phyloP scores from a whole-genome alignment of 495 filamentous ascomycete species.

The Glutinoglossum americanum region DNA sequence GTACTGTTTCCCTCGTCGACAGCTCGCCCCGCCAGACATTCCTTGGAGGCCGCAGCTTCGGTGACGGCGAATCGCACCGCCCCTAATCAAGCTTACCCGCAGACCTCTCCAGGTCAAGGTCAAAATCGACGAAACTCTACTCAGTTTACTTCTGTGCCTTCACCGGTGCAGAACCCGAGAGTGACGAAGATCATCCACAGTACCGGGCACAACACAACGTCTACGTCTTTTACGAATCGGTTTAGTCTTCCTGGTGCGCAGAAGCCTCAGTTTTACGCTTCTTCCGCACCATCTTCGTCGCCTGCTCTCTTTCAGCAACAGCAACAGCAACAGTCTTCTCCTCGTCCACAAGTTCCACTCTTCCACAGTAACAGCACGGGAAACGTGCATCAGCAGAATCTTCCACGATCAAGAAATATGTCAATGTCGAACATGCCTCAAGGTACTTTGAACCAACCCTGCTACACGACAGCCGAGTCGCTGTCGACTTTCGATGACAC shows the following conservation, averaged over 20 bases:
- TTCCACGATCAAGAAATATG: background rate
- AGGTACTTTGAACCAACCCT: conserved; percentile 1
- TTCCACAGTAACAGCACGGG: conserved; percentile 22
- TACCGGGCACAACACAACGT: conserved; percentile 4
- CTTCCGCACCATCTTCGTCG: conserved; percentile 15
- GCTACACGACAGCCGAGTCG: background rate
- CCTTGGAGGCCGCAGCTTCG: conserved; percentile 7
- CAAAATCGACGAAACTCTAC: conserved; percentile 3
- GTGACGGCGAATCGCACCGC: background rate
- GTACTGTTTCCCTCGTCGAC: conserved; percentile 18
- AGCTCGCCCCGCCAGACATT: conserved; percentile 15
- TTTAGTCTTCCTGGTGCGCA: conserved; percentile 1
- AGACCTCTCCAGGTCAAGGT: conserved; percentile 2
- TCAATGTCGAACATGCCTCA: background rate
- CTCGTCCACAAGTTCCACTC: conserved; percentile 32
- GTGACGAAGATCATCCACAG: conserved; percentile 5
- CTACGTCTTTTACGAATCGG: conserved; percentile 3
- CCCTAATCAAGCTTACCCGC: background rate
- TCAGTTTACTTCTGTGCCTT: conserved; percentile 4
- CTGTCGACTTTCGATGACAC: background rate
- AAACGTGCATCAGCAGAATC: conserved; percentile 12
- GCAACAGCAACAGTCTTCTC: conserved; percentile 8
- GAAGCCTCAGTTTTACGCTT: conserved; percentile 16
- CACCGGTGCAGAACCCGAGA: conserved; percentile 2
- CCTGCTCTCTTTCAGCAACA: conserved; percentile 12